Percentiles rank a stretch among this genome's conserved stretches.
Evolutionary conservation across 1,139 yeast species (phyloP).

Genomic region (Pneumocystis murina): DNA sequence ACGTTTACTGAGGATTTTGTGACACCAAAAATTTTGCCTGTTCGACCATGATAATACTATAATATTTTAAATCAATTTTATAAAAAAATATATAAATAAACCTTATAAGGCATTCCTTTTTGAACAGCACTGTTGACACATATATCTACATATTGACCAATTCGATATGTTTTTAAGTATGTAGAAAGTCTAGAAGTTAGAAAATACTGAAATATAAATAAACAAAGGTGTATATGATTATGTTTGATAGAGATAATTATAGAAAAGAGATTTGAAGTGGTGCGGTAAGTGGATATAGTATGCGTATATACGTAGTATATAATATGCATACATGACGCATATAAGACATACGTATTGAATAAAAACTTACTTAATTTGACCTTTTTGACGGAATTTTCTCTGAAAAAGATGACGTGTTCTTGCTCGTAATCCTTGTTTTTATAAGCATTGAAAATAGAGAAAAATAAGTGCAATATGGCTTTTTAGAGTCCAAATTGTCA

Average conservation of each 20-base stretch:
- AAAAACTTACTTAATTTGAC: conserved; percentile 7
- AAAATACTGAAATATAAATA: too few species aligned
- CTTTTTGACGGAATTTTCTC: conserved; percentile 13
- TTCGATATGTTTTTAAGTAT: conserved; percentile 94
- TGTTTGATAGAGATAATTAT: background rate
- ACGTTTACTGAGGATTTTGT: conserved; percentile 98
- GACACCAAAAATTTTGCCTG: conserved; percentile 97
- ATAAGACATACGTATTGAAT: too few species aligned
- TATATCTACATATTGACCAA: conserved; percentile 98
- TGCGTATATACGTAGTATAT: background rate
- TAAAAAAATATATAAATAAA: conserved; percentile 49
- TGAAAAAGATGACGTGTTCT: conserved; percentile 13
- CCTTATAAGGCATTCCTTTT: conserved; percentile 99
- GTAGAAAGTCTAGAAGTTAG: conserved; percentile 45
- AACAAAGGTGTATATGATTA: background rate
- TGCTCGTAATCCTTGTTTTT: conserved; percentile 36
- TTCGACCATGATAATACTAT: conserved; percentile 47
- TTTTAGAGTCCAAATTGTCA: background rate
- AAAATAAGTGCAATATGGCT: background rate
- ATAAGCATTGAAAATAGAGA: conserved; percentile 82
- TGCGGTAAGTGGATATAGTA: too few species aligned
- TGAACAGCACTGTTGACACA: conserved; percentile 95
- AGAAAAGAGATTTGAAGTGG: too few species aligned
- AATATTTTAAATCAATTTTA: background rate
- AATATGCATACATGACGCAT: too few species aligned